A percentile compares a stretch with the other conserved stretches of the same genome.
phyloP scores from a whole-genome alignment of 768 basidiomycete genomes.

The Pluteus cervinus region DNA sequence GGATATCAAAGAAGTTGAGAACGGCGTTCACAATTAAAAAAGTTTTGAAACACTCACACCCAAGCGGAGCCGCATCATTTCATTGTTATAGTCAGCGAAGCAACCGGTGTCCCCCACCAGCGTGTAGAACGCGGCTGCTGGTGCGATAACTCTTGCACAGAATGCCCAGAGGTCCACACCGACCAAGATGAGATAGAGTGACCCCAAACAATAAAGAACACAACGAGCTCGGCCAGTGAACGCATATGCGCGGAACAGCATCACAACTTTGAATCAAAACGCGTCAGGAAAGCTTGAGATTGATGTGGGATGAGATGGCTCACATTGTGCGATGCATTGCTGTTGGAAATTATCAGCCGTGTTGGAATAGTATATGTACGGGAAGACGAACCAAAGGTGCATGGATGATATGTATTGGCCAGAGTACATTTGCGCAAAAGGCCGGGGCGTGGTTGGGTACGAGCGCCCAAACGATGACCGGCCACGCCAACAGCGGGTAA shows the following conservation, averaged over 20 bases:
- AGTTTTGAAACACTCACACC: too few relatives aligned
- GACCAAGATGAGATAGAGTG: slow-evolving; percentile 12
- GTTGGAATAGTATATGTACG: background rate
- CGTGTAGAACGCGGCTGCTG: too few relatives aligned
- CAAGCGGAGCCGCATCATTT: too few relatives aligned
- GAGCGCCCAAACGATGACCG: slow-evolving; percentile 19
- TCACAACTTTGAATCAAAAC: slow-evolving; percentile 17
- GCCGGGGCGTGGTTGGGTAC: slow-evolving; percentile 13
- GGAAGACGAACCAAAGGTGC: slow-evolving; percentile 16
- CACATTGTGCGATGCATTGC: too few relatives aligned
- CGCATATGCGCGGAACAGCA: slow-evolving; percentile 19
- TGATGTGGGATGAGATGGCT: too few relatives aligned
- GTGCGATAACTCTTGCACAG: too few relatives aligned
- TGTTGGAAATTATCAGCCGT: background rate
- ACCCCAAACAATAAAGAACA: slow-evolving; percentile 8
- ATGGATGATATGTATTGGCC: slow-evolving; percentile 14
- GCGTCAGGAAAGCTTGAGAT: too few relatives aligned
- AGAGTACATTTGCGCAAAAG: slow-evolving; percentile 13
- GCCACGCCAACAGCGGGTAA: slow-evolving; percentile 18
- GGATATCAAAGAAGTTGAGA: too few relatives aligned
- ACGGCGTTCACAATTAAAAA: too few relatives aligned
- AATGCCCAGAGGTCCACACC: slow-evolving; percentile 17
- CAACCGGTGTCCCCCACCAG: too few relatives aligned
- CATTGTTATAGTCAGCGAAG: too few relatives aligned
- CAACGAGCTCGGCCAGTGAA: slow-evolving; percentile 16